Conservation (phyloP, 2,329 filamentous ascomycete species). For the Fusarium sp. region DNA sequence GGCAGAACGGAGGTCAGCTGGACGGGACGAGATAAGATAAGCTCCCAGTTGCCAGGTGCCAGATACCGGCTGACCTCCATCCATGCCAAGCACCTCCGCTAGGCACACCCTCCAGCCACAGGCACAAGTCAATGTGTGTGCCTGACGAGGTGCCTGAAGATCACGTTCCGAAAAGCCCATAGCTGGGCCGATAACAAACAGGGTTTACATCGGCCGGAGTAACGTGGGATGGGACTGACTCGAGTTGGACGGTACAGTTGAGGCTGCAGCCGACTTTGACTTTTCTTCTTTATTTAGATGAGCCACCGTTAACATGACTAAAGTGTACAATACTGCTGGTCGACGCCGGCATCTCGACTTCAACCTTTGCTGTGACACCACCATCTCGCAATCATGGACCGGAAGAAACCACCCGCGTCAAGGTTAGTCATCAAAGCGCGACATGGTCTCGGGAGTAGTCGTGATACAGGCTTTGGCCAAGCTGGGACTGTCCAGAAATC, state of each 20-base stretch:
- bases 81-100: background rate
- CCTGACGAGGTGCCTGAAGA: constrained; percentile 2
- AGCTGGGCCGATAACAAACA: background rate
- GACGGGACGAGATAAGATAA: constrained; percentile 34
- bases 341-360: background rate
- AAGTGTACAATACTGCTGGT: background rate
- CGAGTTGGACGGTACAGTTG: constrained; percentile 1
- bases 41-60: background rate
- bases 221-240: constrained; percentile 31
- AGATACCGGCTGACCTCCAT: constrained; percentile 19
- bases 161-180: background rate
- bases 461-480: constrained; percentile 12
- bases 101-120: constrained; percentile 1
- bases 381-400: background rate
- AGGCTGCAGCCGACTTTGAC: constrained; percentile 9
- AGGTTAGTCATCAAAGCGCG: background rate
- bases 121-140: background rate
- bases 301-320: background rate
- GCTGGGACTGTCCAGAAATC: constrained; percentile 11
- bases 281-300: background rate
- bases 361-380: background rate
- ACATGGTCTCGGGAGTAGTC: background rate
- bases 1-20: constrained; percentile 36
- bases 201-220: background rate
- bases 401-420: background rate